Base-by-base conservation (phyloP, 768 basidiomycete species). In the Rhodotorula taiwanensis region DNA sequence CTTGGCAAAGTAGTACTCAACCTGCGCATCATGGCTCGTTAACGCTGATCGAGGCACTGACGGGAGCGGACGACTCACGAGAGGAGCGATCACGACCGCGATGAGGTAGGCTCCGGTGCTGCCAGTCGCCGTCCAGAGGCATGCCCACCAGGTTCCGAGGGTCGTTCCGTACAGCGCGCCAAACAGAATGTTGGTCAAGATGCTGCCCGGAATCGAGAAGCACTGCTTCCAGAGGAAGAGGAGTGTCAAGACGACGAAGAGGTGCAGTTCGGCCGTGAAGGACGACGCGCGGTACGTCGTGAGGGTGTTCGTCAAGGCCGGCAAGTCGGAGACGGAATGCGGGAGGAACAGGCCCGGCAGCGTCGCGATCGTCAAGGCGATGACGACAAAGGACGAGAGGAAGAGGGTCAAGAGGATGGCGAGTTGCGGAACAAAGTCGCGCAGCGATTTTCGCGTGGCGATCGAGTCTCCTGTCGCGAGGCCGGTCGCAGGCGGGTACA, bases 191-290 rank as follows among this genome's bases (percentile, higher is more conserved):
- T 74, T 74, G 48, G 66, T 71, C 18, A 72, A 25, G 18, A 74
- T 42, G 47, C 63, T 64, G 10, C 72, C 73, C 3, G 72, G 73
- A 25, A 72, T 70, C 27, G 66, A 70, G 52, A 74, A 74, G 36
- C 68, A 67, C 64, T 74, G 73, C 55, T 74, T 74, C 62, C 65
- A 74, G 31, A 72, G 55, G 61, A 74, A 72, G 16, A 74, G 58
- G 9, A 66, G 39, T 2, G 66, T 52, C 5, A 72, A 57, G 36
- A 74, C 73, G 48, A 53, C 42, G 31, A 71, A 63, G 23, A 72
- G 65, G 59, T 74, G 73, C 18, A 60, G 30, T 43, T 64, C 69
- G 56, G 66, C 71, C 39, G 49, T 3, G 51, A 33, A 60, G 9
- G 63, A 70, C 33, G 64, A 67, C 16, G 64, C 42, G 34, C 68